Evolutionary conservation across 495 filamentous ascomycete species (phyloP).

Genomic region (Penicillium diatomitis): DNA sequence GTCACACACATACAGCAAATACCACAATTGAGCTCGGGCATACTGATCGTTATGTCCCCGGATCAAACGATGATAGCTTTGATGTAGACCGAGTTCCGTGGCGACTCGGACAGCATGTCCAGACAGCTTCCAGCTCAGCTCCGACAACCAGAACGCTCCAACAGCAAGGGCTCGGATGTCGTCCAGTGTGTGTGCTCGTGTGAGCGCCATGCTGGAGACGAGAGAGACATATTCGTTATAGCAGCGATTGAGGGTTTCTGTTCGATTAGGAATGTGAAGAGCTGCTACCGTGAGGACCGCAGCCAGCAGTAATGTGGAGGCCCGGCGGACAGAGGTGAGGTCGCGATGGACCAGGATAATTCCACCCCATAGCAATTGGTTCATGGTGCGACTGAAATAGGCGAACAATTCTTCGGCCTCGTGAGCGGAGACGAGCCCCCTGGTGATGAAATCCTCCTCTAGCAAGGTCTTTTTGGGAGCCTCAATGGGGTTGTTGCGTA

Average conservation of each 20-base stretch:
- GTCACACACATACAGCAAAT: constrained; percentile 47
- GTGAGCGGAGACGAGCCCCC: constrained; percentile 38
- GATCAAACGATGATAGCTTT: constrained; percentile 41
- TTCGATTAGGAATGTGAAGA: constrained; percentile 43
- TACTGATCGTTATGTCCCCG: constrained; percentile 40
- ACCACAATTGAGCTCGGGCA: constrained; percentile 40
- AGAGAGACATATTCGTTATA: constrained; percentile 44
- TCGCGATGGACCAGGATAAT: constrained; percentile 44
- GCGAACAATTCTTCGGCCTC: constrained; percentile 44
- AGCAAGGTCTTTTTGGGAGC: constrained; percentile 37
- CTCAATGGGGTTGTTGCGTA: constrained; percentile 37
- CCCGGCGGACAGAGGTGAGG: constrained; percentile 39
- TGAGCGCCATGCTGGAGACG: constrained; percentile 43
- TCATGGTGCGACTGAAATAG: constrained; percentile 45
- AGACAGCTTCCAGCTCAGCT: constrained; percentile 45
- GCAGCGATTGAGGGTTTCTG: constrained; percentile 40
- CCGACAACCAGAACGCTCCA: constrained; percentile 45
- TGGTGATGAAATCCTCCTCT: constrained; percentile 44
- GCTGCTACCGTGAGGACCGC: constrained; percentile 45
- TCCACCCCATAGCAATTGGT: constrained; percentile 47
- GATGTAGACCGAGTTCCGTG: constrained; percentile 44
- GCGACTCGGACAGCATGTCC: constrained; percentile 47
- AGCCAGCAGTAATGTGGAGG: constrained; percentile 40
- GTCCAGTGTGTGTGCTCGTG: constrained; percentile 40
- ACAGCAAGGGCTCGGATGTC: constrained; percentile 44